A percentile compares a stretch with the other conserved stretches of the same genome.
Evolutionary conservation across 345 rosid genomes (phyloP).

Genomic region (Rhodomyrtus tomentosa): DNA sequence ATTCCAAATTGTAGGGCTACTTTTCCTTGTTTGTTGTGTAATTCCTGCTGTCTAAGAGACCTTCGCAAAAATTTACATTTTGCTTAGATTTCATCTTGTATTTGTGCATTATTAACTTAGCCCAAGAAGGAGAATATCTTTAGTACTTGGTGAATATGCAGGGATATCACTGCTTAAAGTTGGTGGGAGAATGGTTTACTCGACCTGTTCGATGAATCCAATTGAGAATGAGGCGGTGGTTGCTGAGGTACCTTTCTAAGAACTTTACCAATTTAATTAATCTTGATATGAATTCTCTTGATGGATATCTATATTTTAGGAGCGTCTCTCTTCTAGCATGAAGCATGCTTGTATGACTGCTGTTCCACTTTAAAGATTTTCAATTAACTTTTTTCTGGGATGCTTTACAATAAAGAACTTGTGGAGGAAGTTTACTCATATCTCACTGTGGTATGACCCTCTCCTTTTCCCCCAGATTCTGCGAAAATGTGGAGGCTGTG

Average conservation of each 20-base stretch:
- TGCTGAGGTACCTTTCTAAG: slow-evolving; percentile 50
- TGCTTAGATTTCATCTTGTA: background rate
- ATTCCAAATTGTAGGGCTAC: background rate
- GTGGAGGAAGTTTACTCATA: background rate
- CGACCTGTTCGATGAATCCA: slow-evolving; percentile 98
- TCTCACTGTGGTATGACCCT: background rate
- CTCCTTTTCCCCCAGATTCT: slow-evolving; percentile 39
- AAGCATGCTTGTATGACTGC: background rate
- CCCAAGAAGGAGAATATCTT: background rate
- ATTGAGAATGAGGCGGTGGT: slow-evolving; percentile 97
- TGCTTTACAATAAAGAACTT: background rate
- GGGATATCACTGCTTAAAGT: slow-evolving; percentile 79
- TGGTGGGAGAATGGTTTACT: slow-evolving; percentile 97
- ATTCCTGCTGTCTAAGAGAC: background rate
- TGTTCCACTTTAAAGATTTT: background rate
- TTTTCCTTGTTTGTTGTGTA: background rate
- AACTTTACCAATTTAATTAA: background rate
- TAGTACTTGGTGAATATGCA: slow-evolving; percentile 8
- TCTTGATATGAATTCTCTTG: background rate
- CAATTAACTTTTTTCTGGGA: background rate
- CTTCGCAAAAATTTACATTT: background rate
- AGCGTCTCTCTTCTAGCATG: background rate
- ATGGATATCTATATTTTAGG: background rate
- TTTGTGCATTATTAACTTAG: background rate
- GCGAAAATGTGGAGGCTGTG: slow-evolving; percentile 65